Evolutionary conservation across 140 eudicot species (phyloP), one percentile per base, ranked within the genome.

Genomic region (Bidens hawaiensis): DNA sequence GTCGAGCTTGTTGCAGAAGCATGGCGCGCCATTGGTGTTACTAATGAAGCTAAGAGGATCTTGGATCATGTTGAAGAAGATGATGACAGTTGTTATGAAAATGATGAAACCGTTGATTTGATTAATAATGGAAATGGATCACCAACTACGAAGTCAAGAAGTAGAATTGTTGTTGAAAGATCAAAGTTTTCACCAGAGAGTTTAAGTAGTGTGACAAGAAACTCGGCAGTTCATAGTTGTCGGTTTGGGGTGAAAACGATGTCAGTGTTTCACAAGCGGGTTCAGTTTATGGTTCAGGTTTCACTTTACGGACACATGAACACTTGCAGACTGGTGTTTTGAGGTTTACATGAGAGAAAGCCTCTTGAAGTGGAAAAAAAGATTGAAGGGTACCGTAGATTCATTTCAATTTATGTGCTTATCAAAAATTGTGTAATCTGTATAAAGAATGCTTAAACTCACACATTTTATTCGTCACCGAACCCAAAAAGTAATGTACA

Each of bases 1-100:
- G 18, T 93, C 19, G 79, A 79, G 76, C 95, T 93, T 65, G 87
- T 93, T 50, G 82, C 89, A 48, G 95, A 85, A 58, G 89, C 96
- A 23, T 93, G 99, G 99, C 82, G 74, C 6, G 89, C 82, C 12
- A 65, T 93, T 69, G 96, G 99, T 21, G 82, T 93, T 31, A 19
- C 45, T 41, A 69, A 60, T 34, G 89, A 93, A 65, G 89, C 89
- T 10, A 62, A 78, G 22, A 81, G 84, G 76, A 71, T 87, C 28
- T 10, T 71, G 56, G 64, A 67, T 60, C 36, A 67, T 51, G 71
- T 38, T 1, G 81, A 64, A 45, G 74, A 66, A 49, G 55, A 66
- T 5, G 41, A 34, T 16, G 30, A 19, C 7, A 24, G 2, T 16
- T 31, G 31, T 64, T 23, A 21, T 2, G 77, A 72, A 2, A 16